Base-by-base conservation (phyloP, 2,329 filamentous ascomycete species). In the Aspergillus unguis region DNA sequence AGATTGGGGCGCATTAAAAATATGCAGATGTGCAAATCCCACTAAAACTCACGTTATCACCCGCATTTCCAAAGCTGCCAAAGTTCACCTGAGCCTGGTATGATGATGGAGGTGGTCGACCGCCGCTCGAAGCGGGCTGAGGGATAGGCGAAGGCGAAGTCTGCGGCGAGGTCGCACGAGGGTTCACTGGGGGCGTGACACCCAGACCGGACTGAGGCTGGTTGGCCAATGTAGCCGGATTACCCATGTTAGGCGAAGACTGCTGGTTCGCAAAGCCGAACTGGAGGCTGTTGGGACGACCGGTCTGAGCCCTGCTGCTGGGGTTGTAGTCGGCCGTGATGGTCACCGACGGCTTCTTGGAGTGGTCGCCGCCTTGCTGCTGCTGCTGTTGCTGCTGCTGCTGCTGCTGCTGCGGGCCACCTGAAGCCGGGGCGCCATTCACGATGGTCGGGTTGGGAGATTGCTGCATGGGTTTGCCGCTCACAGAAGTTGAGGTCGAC, bases 91-190 rank as follows among this genome's bases (percentile, higher is more conserved):
- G 84, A 59, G 85, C 85, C 61, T 86, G 80, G 59, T 90, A 81
- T 58, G 82, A 83, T 32, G 90, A 87, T 41, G 91, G 90, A 62
- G 92, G 92, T 62, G 92, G 92, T 65, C 90, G 79, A 50, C 85
- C 90, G 62, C 91, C 90, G 66, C 91, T 94, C 32, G 86, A 85
- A 50, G 87, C 84, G 47, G 91, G 90, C 72, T 92, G 89, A 31
- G 94, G 92, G 63, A 97, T 97, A 4, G 94, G 94, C 38, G 90
- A 92, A 3, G 94, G 94, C 42, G 92, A 96, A 62, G 88, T 86
- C 44, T 88, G 85, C 5, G 94, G 94, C 42, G 92, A 95, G 44
- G 85, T 85, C 47, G 92, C 82, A 63, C 88, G 84, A 57, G 87
- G 87, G 67, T 88, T 85, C 53, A 73, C 77, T 67, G 77, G 80